A percentile compares a stretch with the other conserved stretches of the same genome.
Evolutionary conservation across 192 early-diverging fungal genomes (phyloP).

Genomic region (Gigaspora rosea): DNA sequence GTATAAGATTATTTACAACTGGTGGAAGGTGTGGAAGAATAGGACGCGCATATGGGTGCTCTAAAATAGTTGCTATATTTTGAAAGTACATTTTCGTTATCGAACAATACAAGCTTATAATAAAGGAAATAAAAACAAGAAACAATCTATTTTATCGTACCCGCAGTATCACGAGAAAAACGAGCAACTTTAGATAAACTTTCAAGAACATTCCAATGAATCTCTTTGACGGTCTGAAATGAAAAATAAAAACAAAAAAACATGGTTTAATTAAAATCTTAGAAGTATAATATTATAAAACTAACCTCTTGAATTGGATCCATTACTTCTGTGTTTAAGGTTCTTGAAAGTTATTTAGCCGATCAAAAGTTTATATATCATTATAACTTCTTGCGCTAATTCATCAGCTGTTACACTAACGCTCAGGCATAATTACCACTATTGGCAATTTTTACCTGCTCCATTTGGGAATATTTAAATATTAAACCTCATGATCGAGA

Average conservation of each 20-base stretch:
- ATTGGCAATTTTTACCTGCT: too few species aligned
- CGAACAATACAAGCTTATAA: neutral
- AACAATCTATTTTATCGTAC: conserved; percentile 6
- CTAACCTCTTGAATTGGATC: neutral
- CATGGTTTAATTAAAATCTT: neutral
- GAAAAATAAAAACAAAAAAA: neutral
- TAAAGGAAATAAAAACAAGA: neutral
- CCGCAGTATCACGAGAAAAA: conserved; percentile 68
- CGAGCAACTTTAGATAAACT: conserved; percentile 74
- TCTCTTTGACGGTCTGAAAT: conserved; percentile 63
- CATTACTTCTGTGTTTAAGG: neutral
- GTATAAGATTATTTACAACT: conserved; percentile 52
- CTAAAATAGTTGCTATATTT: conserved; percentile 40
- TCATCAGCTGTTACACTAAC: too few species aligned
- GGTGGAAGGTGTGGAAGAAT: conserved; percentile 55
- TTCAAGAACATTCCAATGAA: conserved; percentile 75
- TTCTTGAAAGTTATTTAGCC: too few species aligned
- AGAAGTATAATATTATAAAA: neutral
- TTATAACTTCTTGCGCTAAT: too few species aligned
- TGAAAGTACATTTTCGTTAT: conserved; percentile 12
- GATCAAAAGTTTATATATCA: too few species aligned
- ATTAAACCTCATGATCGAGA: too few species aligned
- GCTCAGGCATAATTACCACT: too few species aligned
- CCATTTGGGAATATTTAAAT: too few species aligned
- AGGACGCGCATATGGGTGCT: conserved; percentile 56